Evolutionary conservation across 1,139 yeast genomes (phyloP).

Genomic region (Pichia sp.): DNA sequence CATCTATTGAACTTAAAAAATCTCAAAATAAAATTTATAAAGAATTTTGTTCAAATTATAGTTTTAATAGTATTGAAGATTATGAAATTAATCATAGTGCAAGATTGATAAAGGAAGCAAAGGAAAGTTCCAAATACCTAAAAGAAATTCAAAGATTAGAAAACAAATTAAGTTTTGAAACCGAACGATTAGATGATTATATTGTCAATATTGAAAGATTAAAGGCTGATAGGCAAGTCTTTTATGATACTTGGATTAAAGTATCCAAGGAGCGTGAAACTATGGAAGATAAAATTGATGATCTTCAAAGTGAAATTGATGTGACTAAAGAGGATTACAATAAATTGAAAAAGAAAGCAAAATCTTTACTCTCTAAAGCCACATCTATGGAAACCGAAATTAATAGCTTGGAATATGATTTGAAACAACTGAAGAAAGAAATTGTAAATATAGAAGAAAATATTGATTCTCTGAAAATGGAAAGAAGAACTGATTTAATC

Average conservation of each 20-base stretch:
- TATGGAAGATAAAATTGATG: conserved; percentile 37
- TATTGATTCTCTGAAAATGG: conserved; percentile 49
- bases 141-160: conserved; percentile 57
- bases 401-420: conserved; percentile 34
- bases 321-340: conserved; percentile 37
- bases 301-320: conserved; percentile 45
- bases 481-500: conserved; percentile 55
- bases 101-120: conserved; percentile 51
- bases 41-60: conserved; percentile 48
- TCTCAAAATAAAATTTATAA: conserved; percentile 44
- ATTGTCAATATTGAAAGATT: conserved; percentile 38
- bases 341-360: conserved; percentile 26
- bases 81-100: conserved; percentile 67
- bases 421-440: conserved; percentile 31
- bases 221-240: conserved; percentile 30
- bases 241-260: conserved; percentile 33
- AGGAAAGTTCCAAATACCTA: conserved; percentile 55
- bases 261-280: conserved; percentile 31
- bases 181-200: conserved; percentile 48
- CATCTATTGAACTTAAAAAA: conserved; percentile 31
- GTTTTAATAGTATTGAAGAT: conserved; percentile 50
- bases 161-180: conserved; percentile 60
- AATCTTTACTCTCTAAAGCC: conserved; percentile 20
- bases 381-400: conserved; percentile 30
- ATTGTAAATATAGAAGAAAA: conserved; percentile 44